These are phyloP conservation scores for Cladosporium colombiae DNA, from an alignment of 2,329 filamentous ascomycete species.

Conservation along the genomic window DNA sequence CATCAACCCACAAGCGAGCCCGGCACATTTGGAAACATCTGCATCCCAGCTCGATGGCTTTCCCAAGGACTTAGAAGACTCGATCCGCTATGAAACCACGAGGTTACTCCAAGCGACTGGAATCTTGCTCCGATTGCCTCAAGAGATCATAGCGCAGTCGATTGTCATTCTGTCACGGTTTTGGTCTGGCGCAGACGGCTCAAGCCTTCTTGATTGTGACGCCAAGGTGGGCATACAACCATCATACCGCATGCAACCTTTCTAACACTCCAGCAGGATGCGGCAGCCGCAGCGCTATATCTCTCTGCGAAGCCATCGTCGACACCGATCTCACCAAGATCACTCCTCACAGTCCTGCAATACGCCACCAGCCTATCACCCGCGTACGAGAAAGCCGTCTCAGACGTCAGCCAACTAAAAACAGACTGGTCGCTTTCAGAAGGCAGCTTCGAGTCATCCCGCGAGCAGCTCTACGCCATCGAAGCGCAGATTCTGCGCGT, in stretches of 20 bases:
- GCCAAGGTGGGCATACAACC: constrained; percentile 46
- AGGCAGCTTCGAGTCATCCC: constrained; percentile 66
- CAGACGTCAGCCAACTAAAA: neutral
- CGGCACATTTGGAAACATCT: constrained; percentile 65
- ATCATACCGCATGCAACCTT: too few species aligned
- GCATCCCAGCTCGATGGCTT: constrained; percentile 59
- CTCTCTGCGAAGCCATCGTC: constrained; percentile 80
- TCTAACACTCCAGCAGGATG: constrained; percentile 56
- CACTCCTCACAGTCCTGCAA: constrained; percentile 79
- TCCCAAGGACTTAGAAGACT: constrained; percentile 69
- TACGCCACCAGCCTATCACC: constrained; percentile 71
- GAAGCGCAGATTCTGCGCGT: constrained; percentile 76
- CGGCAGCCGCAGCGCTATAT: constrained; percentile 80
- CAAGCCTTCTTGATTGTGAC: constrained; percentile 53
- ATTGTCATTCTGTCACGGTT: constrained; percentile 80
- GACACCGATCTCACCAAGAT: constrained; percentile 72
- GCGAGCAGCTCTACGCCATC: constrained; percentile 65
- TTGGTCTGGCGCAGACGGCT: constrained; percentile 64
- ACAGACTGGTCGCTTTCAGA: constrained; percentile 65
- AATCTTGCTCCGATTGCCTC: constrained; percentile 77
- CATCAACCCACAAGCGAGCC: constrained; percentile 70
- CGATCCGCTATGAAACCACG: constrained; percentile 70
- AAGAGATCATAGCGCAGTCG: constrained; percentile 82
- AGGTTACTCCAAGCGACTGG: constrained; percentile 76
- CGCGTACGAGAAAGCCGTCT: constrained; percentile 51